Evolutionary conservation across 768 basidiomycete genomes (phyloP), one percentile per base, ranked within the genome.

Genomic region (Leccinum boreale): DNA sequence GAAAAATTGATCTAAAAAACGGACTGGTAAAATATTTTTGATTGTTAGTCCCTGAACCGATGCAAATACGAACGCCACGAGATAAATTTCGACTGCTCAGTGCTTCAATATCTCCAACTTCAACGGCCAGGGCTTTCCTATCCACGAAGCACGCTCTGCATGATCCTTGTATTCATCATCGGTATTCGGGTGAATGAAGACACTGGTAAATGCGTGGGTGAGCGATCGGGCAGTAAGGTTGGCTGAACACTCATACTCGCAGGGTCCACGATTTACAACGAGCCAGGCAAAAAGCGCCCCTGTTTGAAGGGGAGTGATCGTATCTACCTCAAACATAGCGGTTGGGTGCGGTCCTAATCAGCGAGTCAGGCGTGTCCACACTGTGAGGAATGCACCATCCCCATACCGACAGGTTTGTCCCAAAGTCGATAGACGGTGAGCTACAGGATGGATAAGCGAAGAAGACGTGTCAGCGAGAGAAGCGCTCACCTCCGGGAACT

Each of bases 181-280:
- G 5, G 88, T 89, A 70, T 89, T 88, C 0, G 87, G 88, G 70
- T 90, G 87, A 60, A 90, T 72, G 9, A 89, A 74, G 24, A 90
- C 85, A 15, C 87, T 62, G 24, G 10, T 26, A 19, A 48, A 33
- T 1, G 17, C 4, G 4, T 33, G 33, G 49, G 35, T 60, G 14
- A 65, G 61, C 44, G n/a, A 49, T 3, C 46, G 6, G 5, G 6
- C 36, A 53, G 50, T 17, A 45, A 48, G 5, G 17, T 44, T 44
- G 52, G 19, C 2, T 17, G 21, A 48, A 54, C n/a, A 19, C 15
- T 77, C 87, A 45, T 67, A 89, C 87, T 86, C 87, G 77, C 82
- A 84, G 7, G 86, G 84, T 11, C 88, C 87, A 8, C 86, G 81
- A 66, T 88, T 76, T 24, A 87, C 84, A 17, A 78, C 81, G 12